Base-by-base conservation (phyloP, 768 basidiomycete genomes). In the Daedaleopsis nitida region DNA sequence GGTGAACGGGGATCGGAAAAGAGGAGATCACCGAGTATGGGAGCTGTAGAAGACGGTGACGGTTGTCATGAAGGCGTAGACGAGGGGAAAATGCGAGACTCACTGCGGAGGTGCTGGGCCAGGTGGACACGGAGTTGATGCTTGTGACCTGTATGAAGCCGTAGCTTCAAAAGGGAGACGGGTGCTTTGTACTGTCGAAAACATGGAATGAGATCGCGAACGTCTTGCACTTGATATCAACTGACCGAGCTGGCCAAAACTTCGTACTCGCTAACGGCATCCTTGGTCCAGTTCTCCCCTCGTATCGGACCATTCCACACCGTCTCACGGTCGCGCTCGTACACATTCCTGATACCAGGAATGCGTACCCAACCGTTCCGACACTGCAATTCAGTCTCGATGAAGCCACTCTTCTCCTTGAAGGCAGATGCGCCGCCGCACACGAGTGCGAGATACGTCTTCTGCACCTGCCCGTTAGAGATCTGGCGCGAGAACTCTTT, bases 361-460 rank as follows among this genome's bases (percentile, higher is more conserved):
- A 55, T 55, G 23, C 52, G 51, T 1, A 64, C 44, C 37, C 53
- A 23, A 13, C 62, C 62, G 35, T 57, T 27, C 8, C 14, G 8
- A 50, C 49, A 56, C 17, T 52, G 54, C 27, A 59, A 19, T 5
- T 19, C 10, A 5, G 49, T 57, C 19, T 38, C 37, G 14, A 64
- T 64, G 37, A 38, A 24, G n/a, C 58, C 62, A 5, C 35, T 19
- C 7, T 19, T n/a, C 0, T 42, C 1, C 14, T 54, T 43, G 14
- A 63, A 59, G 2, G 34, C 34, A 16, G 54, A 54, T 4, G 62
- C 49, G 16, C 23, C 43, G 13, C 62, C 62, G 37, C 34, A 47
- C 17, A 52, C 62, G 6, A 64, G 62, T 6, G 62, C 62, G 10
- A 64, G 43, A 24, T 64, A 64, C 0, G 58, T 52, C 24, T 64